phyloP scores from a whole-genome alignment of 257 asterid genomes.

The Solanum etuberosum region DNA sequence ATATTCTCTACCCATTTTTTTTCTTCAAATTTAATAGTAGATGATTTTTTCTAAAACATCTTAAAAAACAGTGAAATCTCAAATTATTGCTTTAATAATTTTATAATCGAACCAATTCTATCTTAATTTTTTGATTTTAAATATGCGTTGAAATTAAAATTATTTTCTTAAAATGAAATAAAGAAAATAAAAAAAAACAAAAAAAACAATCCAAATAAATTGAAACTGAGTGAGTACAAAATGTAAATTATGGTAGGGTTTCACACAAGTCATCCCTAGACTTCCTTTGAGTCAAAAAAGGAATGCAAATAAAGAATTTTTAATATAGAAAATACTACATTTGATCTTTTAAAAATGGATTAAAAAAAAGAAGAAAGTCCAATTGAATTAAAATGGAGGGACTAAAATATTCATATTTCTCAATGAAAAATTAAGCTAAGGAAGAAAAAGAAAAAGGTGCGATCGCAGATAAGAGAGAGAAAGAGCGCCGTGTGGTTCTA shows the following conservation, averaged over 20 bases:
- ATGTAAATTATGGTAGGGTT: background rate
- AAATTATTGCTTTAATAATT: too few species aligned
- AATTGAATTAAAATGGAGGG: background rate
- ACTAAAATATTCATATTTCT: background rate
- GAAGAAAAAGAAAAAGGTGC: background rate
- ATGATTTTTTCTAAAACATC: too few species aligned
- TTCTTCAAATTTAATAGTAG: background rate
- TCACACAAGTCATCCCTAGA: background rate
- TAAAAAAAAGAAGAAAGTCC: background rate
- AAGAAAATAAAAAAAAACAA: too few species aligned
- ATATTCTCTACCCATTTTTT: too few species aligned
- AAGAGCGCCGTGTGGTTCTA: background rate
- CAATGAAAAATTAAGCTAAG: background rate
- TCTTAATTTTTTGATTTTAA: too few species aligned
- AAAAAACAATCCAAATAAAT: too few species aligned
- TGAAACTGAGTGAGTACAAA: background rate
- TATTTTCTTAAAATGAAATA: too few species aligned
- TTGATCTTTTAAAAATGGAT: background rate
- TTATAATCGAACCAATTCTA: background rate
- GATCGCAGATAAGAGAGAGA: background rate
- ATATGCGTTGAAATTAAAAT: too few species aligned
- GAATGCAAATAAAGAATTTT: background rate
- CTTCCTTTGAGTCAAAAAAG: background rate
- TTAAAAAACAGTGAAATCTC: background rate
- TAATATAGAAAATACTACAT: background rate